Percentiles rank a stretch among this genome's conserved stretches.
phyloP scores from a whole-genome alignment of 768 basidiomycete species.

The Rhodosporidiobolus sp. region DNA sequence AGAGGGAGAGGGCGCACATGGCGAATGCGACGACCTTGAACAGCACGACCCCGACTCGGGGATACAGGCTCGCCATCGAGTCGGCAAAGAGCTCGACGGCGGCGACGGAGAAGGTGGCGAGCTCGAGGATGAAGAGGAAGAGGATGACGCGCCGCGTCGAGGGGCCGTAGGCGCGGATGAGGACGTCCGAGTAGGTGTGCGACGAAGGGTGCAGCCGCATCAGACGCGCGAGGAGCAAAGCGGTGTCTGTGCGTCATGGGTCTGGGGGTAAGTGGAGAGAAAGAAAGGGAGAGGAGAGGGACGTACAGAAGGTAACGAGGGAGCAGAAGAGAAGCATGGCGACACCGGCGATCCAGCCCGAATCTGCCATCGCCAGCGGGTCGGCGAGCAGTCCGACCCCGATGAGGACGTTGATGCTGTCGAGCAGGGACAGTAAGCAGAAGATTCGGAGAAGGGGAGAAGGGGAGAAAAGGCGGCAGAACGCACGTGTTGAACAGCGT shows the following conservation, averaged over 20 bases:
- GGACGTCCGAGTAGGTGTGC: constrained; percentile 84
- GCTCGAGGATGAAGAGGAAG: constrained; percentile 50
- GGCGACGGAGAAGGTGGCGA: constrained; percentile 59
- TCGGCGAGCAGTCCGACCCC: constrained; percentile 43
- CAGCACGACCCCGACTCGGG: constrained; percentile 62
- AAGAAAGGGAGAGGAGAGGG: background rate
- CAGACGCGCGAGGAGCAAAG: constrained; percentile 76
- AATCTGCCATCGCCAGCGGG: constrained; percentile 75
- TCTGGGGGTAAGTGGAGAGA: accelerated
- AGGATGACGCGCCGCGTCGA: constrained; percentile 65
- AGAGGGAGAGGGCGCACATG: constrained; percentile 55
- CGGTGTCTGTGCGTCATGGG: constrained; percentile 54
- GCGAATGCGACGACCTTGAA: constrained; percentile 74
- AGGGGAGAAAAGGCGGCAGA: background rate
- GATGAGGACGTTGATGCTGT: constrained; percentile 43
- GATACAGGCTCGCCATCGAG: constrained; percentile 69
- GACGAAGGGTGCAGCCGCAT: constrained; percentile 67
- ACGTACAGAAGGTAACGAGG: constrained; percentile 84
- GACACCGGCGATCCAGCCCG: constrained; percentile 81
- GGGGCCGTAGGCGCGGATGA: constrained; percentile 79
- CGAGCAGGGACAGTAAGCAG: no score
- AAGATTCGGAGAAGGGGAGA: background rate
- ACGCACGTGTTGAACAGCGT: constrained; percentile 44
- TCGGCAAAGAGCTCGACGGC: constrained; percentile 88
- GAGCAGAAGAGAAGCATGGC: constrained; percentile 72